Evolutionary conservation across 345 rosid species (phyloP), one percentile per base, ranked within the genome.

Genomic region (Eucalyptus virginea): DNA sequence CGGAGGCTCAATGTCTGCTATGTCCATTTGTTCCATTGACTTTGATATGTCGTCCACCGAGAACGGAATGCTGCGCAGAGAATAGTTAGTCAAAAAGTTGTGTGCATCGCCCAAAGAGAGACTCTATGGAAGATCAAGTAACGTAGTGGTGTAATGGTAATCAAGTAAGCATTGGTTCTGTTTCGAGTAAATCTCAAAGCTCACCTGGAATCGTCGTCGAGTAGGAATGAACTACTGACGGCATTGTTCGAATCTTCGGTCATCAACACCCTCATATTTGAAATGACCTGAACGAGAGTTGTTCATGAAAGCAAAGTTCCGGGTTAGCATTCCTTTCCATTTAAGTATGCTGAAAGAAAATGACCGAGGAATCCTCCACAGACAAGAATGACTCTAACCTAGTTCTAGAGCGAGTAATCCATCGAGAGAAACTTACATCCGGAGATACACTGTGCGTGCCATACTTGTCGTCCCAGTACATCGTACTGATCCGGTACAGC

Each of bases 401-500:
- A 77, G 47, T 77, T 77, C 47, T 77, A 89, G 90, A 52, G 49
- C 32, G 67, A 88, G 81, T 54, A 65, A 92, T 80, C 88, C 89
- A 90, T 88, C 47, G 65, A 58, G 77, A 30, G 30, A 86, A 92
- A 93, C 99, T 95, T 93, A 97, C 99, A 89, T 97, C 99, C 1
- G 96, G 87, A 67, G 99, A 93, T 81, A 97, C 99, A 69, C 99
- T 97, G 30, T 96, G 99, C 0, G 98, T 96, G 90, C 97, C 98
- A 77, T 97, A 97, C 93, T 97, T 97, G 95, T 97, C 99, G 56
- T 97, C 99, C 99, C 99, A 97, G 90, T 96, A 97, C 99, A 97
- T 96, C 1, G 99, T 96, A 89, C 99, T 94, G 81, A 97, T 97
- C 56, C 99, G 92, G 90, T 96, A 97, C 11, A 97, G 92, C 92